phyloP scores from a whole-genome alignment of 768 basidiomycete species.

The Pisolithus marmoratus region DNA sequence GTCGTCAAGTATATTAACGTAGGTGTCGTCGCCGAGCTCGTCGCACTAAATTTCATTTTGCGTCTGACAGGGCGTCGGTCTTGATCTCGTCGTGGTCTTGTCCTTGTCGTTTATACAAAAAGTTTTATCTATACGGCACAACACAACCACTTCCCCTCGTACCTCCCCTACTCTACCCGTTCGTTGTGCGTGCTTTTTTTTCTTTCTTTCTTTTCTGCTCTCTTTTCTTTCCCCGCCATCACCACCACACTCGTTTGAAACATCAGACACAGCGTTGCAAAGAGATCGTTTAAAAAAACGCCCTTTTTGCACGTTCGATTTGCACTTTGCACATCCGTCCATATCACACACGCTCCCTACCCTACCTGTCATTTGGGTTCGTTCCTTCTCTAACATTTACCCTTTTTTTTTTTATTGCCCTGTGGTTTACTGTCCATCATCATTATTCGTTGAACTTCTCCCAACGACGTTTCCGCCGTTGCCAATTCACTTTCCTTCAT shows the following conservation, averaged over 20 bases:
- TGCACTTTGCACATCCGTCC: constrained; percentile 16
- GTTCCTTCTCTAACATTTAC: constrained; percentile 54
- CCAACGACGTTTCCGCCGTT: constrained; percentile 42
- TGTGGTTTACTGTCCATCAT: constrained; percentile 29
- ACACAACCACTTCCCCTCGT: constrained; percentile 26
- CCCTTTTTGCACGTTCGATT: constrained; percentile 18
- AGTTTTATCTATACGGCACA: constrained; percentile 36
- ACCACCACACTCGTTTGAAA: constrained; percentile 26
- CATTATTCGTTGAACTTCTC: constrained; percentile 32
- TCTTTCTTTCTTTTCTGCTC: constrained; percentile 9
- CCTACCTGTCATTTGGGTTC: constrained; percentile 28
- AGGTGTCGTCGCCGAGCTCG: constrained; percentile 6
- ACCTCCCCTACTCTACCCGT: constrained; percentile 19
- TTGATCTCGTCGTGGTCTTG: constrained; percentile 29
- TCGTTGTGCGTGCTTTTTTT: constrained; percentile 39
- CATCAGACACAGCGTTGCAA: constrained; percentile 7
- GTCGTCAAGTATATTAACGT: constrained; percentile 18
- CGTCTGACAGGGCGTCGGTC: constrained; percentile 19
- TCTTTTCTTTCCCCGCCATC: constrained; percentile 13
- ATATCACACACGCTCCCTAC: constrained; percentile 42
- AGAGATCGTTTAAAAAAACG: constrained; percentile 21
- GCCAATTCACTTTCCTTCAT: constrained; percentile 40
- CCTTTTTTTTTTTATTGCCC: constrained; percentile 35
- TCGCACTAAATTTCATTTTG: not conserved
- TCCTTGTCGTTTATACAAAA: constrained; percentile 27